Evolutionary conservation across 768 basidiomycete genomes (phyloP), one percentile per base, ranked within the genome.

Genomic region (Rhodotorula babjevae): DNA sequence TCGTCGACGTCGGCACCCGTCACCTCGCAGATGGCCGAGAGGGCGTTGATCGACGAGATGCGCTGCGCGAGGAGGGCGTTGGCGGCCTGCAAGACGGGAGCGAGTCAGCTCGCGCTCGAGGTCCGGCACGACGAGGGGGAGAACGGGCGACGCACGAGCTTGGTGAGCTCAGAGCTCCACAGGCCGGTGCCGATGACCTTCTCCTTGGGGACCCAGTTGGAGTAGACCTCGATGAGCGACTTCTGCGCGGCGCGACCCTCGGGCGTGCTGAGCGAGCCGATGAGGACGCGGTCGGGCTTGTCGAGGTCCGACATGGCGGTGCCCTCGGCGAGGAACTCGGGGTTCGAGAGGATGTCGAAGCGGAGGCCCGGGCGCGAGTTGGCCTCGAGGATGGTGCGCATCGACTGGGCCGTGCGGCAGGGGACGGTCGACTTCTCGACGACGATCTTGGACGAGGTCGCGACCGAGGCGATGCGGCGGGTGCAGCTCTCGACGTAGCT

Each of bases 51-150:
- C 68, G 93, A 96, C 16, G 95, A 98, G 81, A 99, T 99, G 73
- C 96, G 91, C 82, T 99, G 96, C 15, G 96, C 96, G 71, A 99
- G 89, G 93, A 99, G 94, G 69, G 96, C 96, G 81, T 99, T 99
- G 66, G 96, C 96, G 18, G 96, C 96, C 79, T 80, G 61, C n/a
- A 23, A 27, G 12, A 5, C 19, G 21, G 21, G 3, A 21, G 42
- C 15, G n/a, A 52, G n/a, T 14, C 36, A 12, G 42, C 1, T 29
- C n/a, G 14, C 21, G 7, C 11, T 11, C n/a, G 40, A 10, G 21
- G 61, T 46, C 18, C 56, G 12, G 18, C 31, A 33, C 49, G 19
- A 29, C 6, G 44, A 2, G 14, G 44, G 44, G 14, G 18, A 46
- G 14, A 42, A 42, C 9, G 40, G 40, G 27, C 29, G 52, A 64